phyloP scores from a whole-genome alignment of 257 asterid species.

The Solanum paucissectum region DNA sequence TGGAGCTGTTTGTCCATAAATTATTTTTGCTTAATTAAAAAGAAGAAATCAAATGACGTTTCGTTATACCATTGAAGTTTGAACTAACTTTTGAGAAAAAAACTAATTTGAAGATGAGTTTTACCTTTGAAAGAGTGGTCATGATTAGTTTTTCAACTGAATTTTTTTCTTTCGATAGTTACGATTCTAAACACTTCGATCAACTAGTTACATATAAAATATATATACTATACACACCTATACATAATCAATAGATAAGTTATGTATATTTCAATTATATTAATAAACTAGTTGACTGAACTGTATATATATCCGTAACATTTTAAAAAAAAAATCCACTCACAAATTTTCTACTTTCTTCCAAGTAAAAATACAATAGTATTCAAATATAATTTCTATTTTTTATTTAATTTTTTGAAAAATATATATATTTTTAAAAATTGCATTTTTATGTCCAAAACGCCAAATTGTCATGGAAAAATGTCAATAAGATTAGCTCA shows the following conservation, averaged over 20 bases:
- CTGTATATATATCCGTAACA: neutral
- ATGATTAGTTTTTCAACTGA: neutral
- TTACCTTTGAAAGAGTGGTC: neutral
- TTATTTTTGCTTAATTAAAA: neutral
- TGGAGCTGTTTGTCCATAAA: neutral
- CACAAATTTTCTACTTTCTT: neutral
- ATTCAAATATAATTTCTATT: neutral
- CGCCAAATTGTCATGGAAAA: neutral
- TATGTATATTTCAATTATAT: neutral
- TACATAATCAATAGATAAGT: neutral
- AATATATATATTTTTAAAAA: no score
- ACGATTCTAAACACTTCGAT: neutral
- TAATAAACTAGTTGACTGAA: no score
- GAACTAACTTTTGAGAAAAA: neutral
- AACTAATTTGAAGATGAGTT: neutral
- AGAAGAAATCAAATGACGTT: neutral
- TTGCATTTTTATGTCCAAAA: neutral
- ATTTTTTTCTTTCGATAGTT: neutral
- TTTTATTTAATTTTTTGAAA: no score
- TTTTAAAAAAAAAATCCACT: neutral
- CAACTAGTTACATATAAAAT: neutral
- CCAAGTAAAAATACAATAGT: neutral
- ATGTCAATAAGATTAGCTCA: neutral
- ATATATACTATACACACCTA: neutral
- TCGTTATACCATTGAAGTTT: neutral